Evolutionary conservation across 2,329 filamentous ascomycete species (phyloP).

Genomic region (Aspergillus fructus): DNA sequence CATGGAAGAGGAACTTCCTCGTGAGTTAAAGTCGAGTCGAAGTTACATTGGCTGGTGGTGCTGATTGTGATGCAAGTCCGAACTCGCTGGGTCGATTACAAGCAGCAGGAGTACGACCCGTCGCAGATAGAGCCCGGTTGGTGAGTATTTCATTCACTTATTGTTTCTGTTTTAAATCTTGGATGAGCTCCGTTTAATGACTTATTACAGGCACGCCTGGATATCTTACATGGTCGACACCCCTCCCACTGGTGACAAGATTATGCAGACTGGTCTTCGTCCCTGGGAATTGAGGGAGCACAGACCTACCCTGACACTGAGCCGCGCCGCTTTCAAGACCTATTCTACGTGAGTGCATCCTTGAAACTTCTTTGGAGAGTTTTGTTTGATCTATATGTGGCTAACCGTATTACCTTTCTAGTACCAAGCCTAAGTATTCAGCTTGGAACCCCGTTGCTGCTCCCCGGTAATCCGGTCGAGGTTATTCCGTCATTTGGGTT

Average conservation of each 20-base stretch:
- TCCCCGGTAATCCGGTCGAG: slow-evolving; percentile 28
- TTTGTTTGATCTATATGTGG: background rate
- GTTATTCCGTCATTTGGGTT: slow-evolving; percentile 4
- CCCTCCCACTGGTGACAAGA: slow-evolving; percentile 73
- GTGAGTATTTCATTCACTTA: slow-evolving; percentile 36
- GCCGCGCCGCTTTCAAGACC: slow-evolving; percentile 79
- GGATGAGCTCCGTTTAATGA: background rate
- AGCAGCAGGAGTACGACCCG: slow-evolving; percentile 66
- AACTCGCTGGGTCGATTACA: slow-evolving; percentile 97
- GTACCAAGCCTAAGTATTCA: slow-evolving; percentile 34
- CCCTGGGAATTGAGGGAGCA: slow-evolving; percentile 75
- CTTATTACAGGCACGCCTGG: slow-evolving; percentile 75
- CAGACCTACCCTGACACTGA: slow-evolving; percentile 72
- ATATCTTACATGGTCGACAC: slow-evolving; percentile 91
- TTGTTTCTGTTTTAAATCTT: background rate
- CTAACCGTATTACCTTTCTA: slow-evolving; percentile 12
- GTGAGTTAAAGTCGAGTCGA: slow-evolving; percentile 51
- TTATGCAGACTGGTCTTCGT: slow-evolving; percentile 66
- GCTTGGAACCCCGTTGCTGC: slow-evolving; percentile 39
- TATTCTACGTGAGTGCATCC: slow-evolving; percentile 80
- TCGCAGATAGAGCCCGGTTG: slow-evolving; percentile 88
- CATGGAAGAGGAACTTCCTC: slow-evolving; percentile 79
- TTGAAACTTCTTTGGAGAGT: background rate
- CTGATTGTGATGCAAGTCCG: slow-evolving; percentile 60
- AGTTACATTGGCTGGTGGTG: slow-evolving; percentile 9